These are phyloP conservation scores for Moricandia arvensis DNA, from an alignment of 345 rosid genomes.

Conservation along the genomic window DNA sequence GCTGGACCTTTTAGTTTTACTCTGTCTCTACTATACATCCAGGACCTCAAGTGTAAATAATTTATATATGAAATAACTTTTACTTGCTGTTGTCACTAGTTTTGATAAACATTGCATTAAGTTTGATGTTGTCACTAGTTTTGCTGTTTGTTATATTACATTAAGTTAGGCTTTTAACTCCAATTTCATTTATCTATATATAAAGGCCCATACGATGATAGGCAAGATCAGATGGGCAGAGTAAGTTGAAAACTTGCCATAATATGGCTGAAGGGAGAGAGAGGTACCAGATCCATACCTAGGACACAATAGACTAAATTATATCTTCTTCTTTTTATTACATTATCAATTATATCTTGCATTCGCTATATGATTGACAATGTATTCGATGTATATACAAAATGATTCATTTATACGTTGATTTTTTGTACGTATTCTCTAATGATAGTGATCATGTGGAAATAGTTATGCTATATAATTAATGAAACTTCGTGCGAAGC, in stretches of 20 bases:
- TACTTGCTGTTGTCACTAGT: slow-evolving; percentile 16
- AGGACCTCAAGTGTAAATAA: background rate
- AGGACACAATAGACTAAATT: background rate
- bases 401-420: background rate
- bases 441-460: slow-evolving; percentile 1
- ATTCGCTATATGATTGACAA: slow-evolving; percentile 7
- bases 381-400: background rate
- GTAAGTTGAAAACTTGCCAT: background rate
- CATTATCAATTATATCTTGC: background rate
- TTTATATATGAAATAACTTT: background rate
- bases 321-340: too few species aligned
- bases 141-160: too few species aligned
- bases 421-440: background rate
- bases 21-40: background rate
- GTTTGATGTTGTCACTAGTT: too few species aligned
- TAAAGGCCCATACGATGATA: background rate
- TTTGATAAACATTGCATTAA: background rate
- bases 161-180: background rate
- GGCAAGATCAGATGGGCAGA: background rate
- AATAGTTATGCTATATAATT: background rate
- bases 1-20: slow-evolving; percentile 37
- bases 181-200: background rate
- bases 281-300: background rate
- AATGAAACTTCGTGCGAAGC: slow-evolving; percentile 31
- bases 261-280: background rate